These are phyloP conservation scores for Rozella allomycis DNA, from an alignment of 371 early-diverging fungal genomes.

Conservation along the genomic window DNA sequence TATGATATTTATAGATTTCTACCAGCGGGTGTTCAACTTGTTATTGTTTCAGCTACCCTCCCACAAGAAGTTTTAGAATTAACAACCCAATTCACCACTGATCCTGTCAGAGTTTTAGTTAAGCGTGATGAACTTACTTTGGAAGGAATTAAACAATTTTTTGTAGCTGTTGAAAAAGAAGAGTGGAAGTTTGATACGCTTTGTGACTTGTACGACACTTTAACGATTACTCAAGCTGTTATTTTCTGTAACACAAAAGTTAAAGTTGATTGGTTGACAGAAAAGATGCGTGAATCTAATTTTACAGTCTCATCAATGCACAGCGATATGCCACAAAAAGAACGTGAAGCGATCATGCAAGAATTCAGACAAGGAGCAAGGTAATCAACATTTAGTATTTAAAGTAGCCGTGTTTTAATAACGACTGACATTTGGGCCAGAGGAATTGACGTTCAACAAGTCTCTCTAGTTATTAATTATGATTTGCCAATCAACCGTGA, in stretches of 20 bases:
- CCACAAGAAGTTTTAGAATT: constrained; percentile 75
- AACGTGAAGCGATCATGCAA: constrained; percentile 17
- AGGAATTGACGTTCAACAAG: constrained; percentile 99
- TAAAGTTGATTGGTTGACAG: constrained; percentile 78
- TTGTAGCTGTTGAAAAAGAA: constrained; percentile 69
- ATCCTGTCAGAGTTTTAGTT: constrained; percentile 78
- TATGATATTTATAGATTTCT: constrained; percentile 71
- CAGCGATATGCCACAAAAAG: constrained; percentile 22
- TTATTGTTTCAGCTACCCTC: constrained; percentile 79
- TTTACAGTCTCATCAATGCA: constrained; percentile 91
- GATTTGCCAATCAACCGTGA: constrained; percentile 91
- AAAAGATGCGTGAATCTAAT: constrained; percentile 52
- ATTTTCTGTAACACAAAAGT: constrained; percentile 87
- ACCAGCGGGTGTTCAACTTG: constrained; percentile 63
- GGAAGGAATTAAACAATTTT: constrained; percentile 89
- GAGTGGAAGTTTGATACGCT: constrained; percentile 76
- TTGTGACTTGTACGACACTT: constrained; percentile 73
- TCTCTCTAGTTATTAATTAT: constrained; percentile 95
- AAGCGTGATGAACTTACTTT: constrained; percentile 90
- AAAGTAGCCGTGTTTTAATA: constrained; percentile 70
- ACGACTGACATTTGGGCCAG: constrained; percentile 96
- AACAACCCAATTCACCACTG: constrained; percentile 72
- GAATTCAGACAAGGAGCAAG: constrained; percentile 39
- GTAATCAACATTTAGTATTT: constrained; percentile 3
- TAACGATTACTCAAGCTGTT: constrained; percentile 82